Percentiles rank a stretch among this genome's conserved stretches.
phyloP scores from a whole-genome alignment of 306 rosid genomes.

The Inga oerstediana region DNA sequence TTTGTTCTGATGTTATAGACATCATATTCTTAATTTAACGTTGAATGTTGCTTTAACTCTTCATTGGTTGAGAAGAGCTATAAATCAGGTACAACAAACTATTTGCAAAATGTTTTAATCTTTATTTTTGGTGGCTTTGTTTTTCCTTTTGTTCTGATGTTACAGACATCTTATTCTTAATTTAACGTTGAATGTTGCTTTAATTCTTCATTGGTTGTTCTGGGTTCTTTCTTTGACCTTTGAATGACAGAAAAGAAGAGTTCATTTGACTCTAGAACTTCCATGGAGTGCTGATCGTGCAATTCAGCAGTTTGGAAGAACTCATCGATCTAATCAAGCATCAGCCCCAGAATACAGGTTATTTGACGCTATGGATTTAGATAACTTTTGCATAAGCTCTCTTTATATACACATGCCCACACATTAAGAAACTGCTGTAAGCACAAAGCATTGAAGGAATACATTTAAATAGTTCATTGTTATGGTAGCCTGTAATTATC shows the following conservation, averaged over 20 bases:
- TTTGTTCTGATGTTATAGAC: slow-evolving; percentile 23
- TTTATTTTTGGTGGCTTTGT: not conserved
- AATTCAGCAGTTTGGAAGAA: slow-evolving; percentile 99
- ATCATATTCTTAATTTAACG: not conserved
- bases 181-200: slow-evolving; percentile 15
- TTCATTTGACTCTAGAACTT: slow-evolving; percentile 93
- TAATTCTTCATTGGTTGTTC: slow-evolving; percentile 27
- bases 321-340: slow-evolving; percentile 98
- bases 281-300: slow-evolving; percentile 99
- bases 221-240: slow-evolving; percentile 18
- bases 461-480: not conserved
- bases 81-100: slow-evolving; percentile 70
- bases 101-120: slow-evolving; percentile 16
- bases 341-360: slow-evolving; percentile 98
- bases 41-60: slow-evolving; percentile 23
- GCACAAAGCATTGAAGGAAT: not conserved
- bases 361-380: slow-evolving; percentile 19
- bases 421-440: not conserved
- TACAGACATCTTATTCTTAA: slow-evolving; percentile 3
- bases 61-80: slow-evolving; percentile 8
- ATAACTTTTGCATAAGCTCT: slow-evolving; percentile 7
- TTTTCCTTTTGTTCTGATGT: slow-evolving; percentile 20
- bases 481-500: not conserved
- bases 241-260: slow-evolving; percentile 84
- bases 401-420: not conserved